phyloP scores from a whole-genome alignment of 257 asterid genomes.

The Solanum bulbocastanum region DNA sequence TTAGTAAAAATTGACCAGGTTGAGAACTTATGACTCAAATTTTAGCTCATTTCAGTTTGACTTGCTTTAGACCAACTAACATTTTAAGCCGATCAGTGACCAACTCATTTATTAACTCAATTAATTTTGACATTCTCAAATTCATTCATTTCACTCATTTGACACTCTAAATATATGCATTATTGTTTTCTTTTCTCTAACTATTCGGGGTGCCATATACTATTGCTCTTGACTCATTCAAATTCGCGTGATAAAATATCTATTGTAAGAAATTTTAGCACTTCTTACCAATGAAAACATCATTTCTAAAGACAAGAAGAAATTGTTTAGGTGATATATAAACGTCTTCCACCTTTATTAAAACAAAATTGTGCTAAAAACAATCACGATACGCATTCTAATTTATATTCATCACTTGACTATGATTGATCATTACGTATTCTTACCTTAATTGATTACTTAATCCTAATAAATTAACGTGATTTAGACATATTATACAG shows the following conservation, averaged over 20 bases:
- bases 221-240: neutral
- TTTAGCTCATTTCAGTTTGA: neutral
- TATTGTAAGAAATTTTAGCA: neutral
- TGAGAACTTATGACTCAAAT: neutral
- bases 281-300: neutral
- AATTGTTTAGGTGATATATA: neutral
- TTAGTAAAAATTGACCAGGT: neutral
- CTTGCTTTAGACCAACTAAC: neutral
- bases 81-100: neutral
- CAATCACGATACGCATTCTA: neutral
- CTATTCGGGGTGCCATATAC: neutral
- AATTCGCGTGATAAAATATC: neutral
- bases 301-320: neutral
- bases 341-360: neutral
- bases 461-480: neutral
- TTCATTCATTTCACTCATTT: neutral
- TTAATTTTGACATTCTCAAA: neutral
- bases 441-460: neutral
- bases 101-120: neutral
- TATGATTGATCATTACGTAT: neutral
- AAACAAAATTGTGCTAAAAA: neutral
- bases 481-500: neutral
- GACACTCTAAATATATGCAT: neutral
- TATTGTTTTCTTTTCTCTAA: neutral
- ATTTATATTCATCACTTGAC: neutral